Evolutionary conservation across 129 eudicot species (phyloP).

Genomic region (Tanacetum coccineum): DNA sequence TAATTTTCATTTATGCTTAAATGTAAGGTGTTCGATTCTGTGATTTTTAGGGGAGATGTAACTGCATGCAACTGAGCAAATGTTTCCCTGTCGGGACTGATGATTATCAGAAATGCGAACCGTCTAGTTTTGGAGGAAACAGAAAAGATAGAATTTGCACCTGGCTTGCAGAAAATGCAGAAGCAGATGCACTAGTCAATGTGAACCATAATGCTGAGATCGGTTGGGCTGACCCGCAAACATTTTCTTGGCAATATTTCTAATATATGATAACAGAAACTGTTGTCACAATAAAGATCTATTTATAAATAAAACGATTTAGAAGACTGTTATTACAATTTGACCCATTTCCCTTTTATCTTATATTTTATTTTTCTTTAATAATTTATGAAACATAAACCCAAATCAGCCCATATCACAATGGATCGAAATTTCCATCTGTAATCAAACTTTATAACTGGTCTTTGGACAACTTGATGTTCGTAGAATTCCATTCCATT

Average conservation of each 20-base stretch:
- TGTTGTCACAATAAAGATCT: too few relatives aligned
- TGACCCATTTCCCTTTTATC: too few relatives aligned
- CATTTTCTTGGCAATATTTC: too few relatives aligned
- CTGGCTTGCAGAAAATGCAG: constrained; percentile 47
- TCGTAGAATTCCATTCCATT: neutral
- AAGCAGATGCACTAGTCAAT: constrained; percentile 40
- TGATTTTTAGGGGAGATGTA: constrained; percentile 24
- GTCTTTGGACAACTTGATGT: neutral
- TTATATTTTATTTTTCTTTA: too few relatives aligned
- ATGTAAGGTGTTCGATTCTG: neutral
- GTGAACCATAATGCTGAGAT: constrained; percentile 31
- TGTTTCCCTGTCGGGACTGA: constrained; percentile 20
- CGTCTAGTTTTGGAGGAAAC: constrained; percentile 24
- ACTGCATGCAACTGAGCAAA: constrained; percentile 23
- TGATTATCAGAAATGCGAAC: constrained; percentile 30
- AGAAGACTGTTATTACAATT: too few relatives aligned
- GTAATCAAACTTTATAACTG: too few relatives aligned
- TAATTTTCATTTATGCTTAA: neutral
- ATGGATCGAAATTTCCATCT: too few relatives aligned
- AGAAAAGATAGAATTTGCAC: constrained; percentile 33
- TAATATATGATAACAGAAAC: too few relatives aligned
- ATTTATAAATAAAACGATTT: too few relatives aligned
- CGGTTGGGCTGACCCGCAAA: too few relatives aligned
- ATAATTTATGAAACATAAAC: neutral
- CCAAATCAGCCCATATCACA: neutral